Conservation (phyloP, 2,329 filamentous ascomycete genomes). For the Cercospora berteroae region DNA sequence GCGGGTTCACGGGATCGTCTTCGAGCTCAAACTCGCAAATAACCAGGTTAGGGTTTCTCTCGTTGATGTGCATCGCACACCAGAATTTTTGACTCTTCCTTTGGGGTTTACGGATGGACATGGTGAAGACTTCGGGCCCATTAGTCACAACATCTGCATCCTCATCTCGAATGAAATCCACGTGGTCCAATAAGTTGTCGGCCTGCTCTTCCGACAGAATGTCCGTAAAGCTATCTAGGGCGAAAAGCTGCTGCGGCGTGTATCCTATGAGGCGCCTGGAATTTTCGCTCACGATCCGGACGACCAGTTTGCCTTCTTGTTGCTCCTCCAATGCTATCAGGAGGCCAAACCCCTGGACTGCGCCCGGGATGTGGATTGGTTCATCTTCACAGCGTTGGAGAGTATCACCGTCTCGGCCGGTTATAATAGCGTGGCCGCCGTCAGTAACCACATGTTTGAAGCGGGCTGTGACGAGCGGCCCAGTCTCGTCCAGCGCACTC, state of each 20-base stretch:
- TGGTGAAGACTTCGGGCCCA: conserved; percentile 81
- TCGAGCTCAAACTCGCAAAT: conserved; percentile 89
- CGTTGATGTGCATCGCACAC: conserved; percentile 80
- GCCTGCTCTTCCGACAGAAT: conserved; percentile 80
- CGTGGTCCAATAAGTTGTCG: conserved; percentile 79
- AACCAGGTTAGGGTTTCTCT: conserved; percentile 65
- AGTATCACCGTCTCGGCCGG: conserved; percentile 67
- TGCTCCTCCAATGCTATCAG: conserved; percentile 73
- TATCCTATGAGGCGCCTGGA: conserved; percentile 72
- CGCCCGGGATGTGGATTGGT: conserved; percentile 82
- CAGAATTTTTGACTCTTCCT: conserved; percentile 67
- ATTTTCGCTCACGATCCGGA: conserved; percentile 79
- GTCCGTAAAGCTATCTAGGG: conserved; percentile 72
- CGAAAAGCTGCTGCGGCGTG: conserved; percentile 72
- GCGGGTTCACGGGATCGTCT: conserved; percentile 67
- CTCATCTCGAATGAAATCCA: conserved; percentile 84
- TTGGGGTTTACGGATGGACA: conserved; percentile 64
- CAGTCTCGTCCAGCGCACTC: conserved; percentile 44
- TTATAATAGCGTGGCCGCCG: conserved; percentile 78
- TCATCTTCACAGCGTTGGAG: conserved; percentile 86
- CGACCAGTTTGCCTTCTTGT: conserved; percentile 62
- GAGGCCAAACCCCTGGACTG: conserved; percentile 75
- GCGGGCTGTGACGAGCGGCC: conserved; percentile 63
- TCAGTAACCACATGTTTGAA: conserved; percentile 77
- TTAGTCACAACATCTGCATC: conserved; percentile 71